phyloP scores from a whole-genome alignment of 495 filamentous ascomycete genomes.

The Trichoderma virens region DNA sequence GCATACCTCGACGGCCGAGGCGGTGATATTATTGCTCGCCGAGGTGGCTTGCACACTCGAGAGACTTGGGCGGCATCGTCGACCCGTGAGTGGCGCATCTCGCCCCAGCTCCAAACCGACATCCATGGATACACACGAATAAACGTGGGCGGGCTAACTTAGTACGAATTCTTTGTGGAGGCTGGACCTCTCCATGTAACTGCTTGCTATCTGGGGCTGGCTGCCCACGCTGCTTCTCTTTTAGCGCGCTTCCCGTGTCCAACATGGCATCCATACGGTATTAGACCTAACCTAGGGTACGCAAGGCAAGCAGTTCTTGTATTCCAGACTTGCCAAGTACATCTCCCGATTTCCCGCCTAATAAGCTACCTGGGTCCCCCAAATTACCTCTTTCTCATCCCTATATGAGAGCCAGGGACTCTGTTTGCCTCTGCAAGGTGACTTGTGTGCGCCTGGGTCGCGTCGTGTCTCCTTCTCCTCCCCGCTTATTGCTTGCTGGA shows the following conservation, averaged over 20 bases:
- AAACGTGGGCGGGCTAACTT: slow-evolving; percentile 7
- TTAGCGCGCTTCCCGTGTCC: slow-evolving; percentile 9
- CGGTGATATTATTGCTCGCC: neutral
- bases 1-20: neutral
- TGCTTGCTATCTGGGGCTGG: slow-evolving; percentile 6
- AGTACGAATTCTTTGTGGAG: slow-evolving; percentile 5
- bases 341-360: neutral
- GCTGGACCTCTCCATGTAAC: slow-evolving; percentile 1
- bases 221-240: neutral
- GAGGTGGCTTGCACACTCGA: neutral
- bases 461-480: slow-evolving; percentile 2
- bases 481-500: neutral
- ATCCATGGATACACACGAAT: slow-evolving; percentile 8
- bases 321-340: slow-evolving; percentile 2
- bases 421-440: neutral
- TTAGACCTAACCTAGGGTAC: slow-evolving; percentile 1
- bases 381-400: neutral
- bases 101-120: neutral
- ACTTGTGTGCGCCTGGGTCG: neutral
- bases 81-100: slow-evolving; percentile 8
- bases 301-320: neutral
- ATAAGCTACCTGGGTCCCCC: slow-evolving; percentile 9
- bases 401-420: neutral
- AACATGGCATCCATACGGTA: slow-evolving; percentile 9
- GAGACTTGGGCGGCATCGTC: slow-evolving; percentile 2